Evolutionary conservation across 1,139 yeast genomes (phyloP).

Genomic region (Pichia sorboxylosa): DNA sequence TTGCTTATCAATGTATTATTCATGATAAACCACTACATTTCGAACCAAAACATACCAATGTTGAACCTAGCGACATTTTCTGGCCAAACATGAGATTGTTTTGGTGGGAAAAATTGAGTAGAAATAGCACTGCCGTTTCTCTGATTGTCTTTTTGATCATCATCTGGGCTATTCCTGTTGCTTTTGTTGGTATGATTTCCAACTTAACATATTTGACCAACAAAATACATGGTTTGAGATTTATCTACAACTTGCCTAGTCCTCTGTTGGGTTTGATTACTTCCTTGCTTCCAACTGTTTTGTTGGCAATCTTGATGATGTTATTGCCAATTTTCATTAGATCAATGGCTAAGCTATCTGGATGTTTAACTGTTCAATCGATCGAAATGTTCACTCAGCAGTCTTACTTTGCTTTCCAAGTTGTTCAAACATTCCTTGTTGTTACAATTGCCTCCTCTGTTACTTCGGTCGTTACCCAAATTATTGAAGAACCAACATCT

Average conservation of each 20-base stretch:
- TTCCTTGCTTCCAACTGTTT: conserved; percentile 48
- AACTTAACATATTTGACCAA: conserved; percentile 50
- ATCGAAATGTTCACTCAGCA: conserved; percentile 75
- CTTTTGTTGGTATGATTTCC: conserved; percentile 54
- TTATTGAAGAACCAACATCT: conserved; percentile 60
- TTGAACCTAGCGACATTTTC: conserved; percentile 48
- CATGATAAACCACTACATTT: conserved; percentile 45
- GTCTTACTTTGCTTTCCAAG: conserved; percentile 63
- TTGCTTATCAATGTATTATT: conserved; percentile 49
- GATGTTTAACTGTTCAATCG: conserved; percentile 57
- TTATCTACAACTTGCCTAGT: conserved; percentile 43
- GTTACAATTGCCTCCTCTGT: conserved; percentile 79
- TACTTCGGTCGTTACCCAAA: conserved; percentile 51
- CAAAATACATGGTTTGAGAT: conserved; percentile 40
- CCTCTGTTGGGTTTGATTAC: conserved; percentile 40
- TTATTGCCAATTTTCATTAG: conserved; percentile 73
- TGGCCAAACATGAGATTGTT: conserved; percentile 66
- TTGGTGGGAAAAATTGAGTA: conserved; percentile 72
- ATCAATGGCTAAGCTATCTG: conserved; percentile 59
- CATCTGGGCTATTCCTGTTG: conserved; percentile 62
- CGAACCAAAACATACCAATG: conserved; percentile 41
- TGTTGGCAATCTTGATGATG: conserved; percentile 48
- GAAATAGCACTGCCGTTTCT: conserved; percentile 47
- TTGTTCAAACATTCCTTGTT: conserved; percentile 72
- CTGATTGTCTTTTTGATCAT: conserved; percentile 47